Percentiles rank a stretch among this genome's conserved stretches.
Evolutionary conservation across 768 basidiomycete genomes (phyloP).

Genomic region (Kwoniella heveanensis): DNA sequence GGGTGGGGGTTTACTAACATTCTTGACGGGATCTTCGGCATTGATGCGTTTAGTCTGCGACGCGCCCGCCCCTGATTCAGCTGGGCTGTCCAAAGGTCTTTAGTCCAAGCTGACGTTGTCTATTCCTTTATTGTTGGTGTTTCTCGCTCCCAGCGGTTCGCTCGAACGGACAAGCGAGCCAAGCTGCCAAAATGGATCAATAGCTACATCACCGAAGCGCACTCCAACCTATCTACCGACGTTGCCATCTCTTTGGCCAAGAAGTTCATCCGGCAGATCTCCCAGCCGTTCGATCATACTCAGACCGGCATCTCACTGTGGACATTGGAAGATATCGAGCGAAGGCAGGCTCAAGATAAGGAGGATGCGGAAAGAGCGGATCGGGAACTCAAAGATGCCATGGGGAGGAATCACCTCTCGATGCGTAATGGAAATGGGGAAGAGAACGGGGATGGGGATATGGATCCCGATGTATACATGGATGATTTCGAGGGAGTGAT

Average conservation of each 20-base stretch:
- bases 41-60: no score
- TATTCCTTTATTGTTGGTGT: background rate
- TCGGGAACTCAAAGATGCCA: conserved; percentile 7
- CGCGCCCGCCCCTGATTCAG: no score
- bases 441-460: conserved; percentile 20
- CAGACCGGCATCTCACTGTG: conserved; percentile 92
- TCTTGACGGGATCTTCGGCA: no score
- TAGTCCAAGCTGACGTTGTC: no score
- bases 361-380: conserved; percentile 60
- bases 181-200: conserved; percentile 99
- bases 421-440: conserved; percentile 5
- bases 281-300: conserved; percentile 94
- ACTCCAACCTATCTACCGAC: conserved; percentile 95
- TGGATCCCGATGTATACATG: conserved; percentile 34
- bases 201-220: conserved; percentile 97
- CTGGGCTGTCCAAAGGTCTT: no score
- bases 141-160: conserved; percentile 44
- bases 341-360: conserved; percentile 78
- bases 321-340: conserved; percentile 88
- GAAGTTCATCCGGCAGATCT: conserved; percentile 96
- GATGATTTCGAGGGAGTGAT: conserved; percentile 32
- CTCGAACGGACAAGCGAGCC: conserved; percentile 62
- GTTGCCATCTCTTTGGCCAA: conserved; percentile 94
- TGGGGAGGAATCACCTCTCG: conserved; percentile 8
- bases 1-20: conserved; percentile 6